Evolutionary conservation across 352 stramenopile species (phyloP).

Genomic region (Phytophthora sansomeana): DNA sequence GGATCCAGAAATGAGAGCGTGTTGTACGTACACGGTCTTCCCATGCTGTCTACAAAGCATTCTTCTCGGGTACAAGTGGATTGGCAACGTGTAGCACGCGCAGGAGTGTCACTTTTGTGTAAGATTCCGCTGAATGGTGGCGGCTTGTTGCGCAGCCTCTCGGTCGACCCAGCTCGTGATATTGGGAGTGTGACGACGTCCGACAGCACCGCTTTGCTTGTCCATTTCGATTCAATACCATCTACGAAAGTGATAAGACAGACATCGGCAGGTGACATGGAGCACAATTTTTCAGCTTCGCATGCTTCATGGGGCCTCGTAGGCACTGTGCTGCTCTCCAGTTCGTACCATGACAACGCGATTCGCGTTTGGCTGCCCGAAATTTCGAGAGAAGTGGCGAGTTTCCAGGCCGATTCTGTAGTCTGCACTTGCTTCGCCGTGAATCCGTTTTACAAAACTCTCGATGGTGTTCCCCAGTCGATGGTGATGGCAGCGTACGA

Average conservation of each 20-base stretch:
- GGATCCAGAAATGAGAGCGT: conserved; percentile 29
- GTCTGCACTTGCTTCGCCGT: conserved; percentile 52
- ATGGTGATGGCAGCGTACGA: conserved; percentile 55
- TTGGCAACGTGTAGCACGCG: conserved; percentile 48
- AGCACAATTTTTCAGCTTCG: not conserved
- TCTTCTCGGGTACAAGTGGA: conserved; percentile 42
- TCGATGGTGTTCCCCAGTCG: conserved; percentile 17
- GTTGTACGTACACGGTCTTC: conserved; percentile 56
- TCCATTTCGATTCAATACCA: conserved; percentile 44
- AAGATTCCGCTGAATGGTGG: conserved; percentile 35
- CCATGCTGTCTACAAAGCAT: conserved; percentile 43
- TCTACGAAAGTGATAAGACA: conserved; percentile 32
- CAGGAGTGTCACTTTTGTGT: conserved; percentile 45
- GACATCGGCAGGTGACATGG: not conserved
- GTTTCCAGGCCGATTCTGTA: conserved; percentile 38
- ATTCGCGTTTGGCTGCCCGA: conserved; percentile 59
- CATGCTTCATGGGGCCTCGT: conserved; percentile 39
- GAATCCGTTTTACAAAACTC: conserved; percentile 30
- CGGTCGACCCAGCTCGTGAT: conserved; percentile 51
- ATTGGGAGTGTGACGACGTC: conserved; percentile 42
- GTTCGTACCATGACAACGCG: conserved; percentile 21
- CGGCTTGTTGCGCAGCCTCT: conserved; percentile 38
- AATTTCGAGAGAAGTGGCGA: conserved; percentile 46
- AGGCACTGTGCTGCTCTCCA: conserved; percentile 46
- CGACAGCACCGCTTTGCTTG: conserved; percentile 36